Evolutionary conservation across 805 yeast genomes (phyloP), one percentile per base, ranked within the genome.

Genomic region (Sugiyamaella qingdaonensis): DNA sequence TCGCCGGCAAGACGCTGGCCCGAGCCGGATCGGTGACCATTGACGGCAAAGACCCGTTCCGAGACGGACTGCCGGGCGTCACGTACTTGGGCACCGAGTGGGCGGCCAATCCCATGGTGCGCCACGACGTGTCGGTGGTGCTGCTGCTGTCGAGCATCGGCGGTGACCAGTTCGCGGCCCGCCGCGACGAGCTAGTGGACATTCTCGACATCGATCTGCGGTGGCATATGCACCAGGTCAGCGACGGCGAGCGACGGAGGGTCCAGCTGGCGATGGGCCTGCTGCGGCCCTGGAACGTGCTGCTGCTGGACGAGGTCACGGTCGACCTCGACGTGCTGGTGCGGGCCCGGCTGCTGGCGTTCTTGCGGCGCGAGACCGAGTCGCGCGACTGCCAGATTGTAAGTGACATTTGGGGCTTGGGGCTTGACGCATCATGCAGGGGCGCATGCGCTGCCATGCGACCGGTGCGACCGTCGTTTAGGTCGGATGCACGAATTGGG

Each of bases 21-120:
- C 80, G 82, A 53, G 73, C 78, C 13, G 97, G 97, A 0, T 68
- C 73, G 11, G 80, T 94, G 31, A 61, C 67, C 21, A 78, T 94
- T n/a, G 87, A 88, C 33, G 96, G 96, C 0, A 74, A 78, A 49
- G 95, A 94, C 63, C 99, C 99, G 1, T 94, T 94, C 71, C 73
- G 88, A n/a, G 78, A 78, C 14, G 74, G 77, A 52, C 64, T 73
- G 8, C 46, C 46, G 4, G 73, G 71, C 11, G 67, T 74, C 27
- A 87, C 96, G 0, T 92, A 92, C 65, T 72, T 94, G 42, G 99
- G 99, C 2, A 94, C 98, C 0, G 99, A 94, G 65, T 94, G 99
- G 99, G 96, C 96, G 4, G 80, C 86, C 52, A 94, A 90, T 70
- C 87, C 88, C 16, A 83, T 91, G 48, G 94, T 92, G 7, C 84